Base-by-base conservation (phyloP, 352 stramenopile genomes). In the Phytophthora kernoviae region DNA sequence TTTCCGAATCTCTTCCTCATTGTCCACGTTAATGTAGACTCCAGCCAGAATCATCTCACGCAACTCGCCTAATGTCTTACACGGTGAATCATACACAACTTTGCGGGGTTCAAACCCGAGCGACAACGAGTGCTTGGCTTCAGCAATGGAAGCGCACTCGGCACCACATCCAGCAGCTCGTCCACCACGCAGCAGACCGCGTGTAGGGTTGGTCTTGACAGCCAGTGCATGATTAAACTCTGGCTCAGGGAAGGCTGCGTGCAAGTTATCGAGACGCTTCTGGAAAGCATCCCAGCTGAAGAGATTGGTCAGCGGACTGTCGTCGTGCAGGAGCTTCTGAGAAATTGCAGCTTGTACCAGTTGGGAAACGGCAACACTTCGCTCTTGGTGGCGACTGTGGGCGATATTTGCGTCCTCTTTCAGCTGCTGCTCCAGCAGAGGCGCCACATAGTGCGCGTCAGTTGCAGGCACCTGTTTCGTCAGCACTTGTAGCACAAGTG, bases 21-120 rank as follows among this genome's bases (percentile, higher is more conserved):
- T 98, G 74, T 98, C 94, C 14, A 94, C 51, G 73, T 98, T 98
- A 56, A 98, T 82, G 55, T 93, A 91, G 17, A 97, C 81, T 2
- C 91, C 90, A 22, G 77, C 73, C 44, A 68, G 43, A 43, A 98
- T 62, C 53, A 96, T 78, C 37, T 90, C 79, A 22, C 75, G 68
- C 21, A 98, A 63, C 63, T 98, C 93, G 7, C 63, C 61, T 15
- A 76, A 27, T 12, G 92, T 98, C 68, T 98, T 98, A 72, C 88
- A 96, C 11, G 93, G 93, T 11, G 87, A 97, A 57, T 98, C 93
- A 68, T 94, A 98, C 8, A 98, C 85, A 11, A 98, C 78, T 39
- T 76, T 77, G 39, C 81, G 77, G 5, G 86, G 86, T 21, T 73
- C 41, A 56, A 93, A 91, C 1, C 83, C 81, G 6, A 93, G 76